Conservation (phyloP, 176 grass and related monocot genomes). For the Carex parvula region DNA sequence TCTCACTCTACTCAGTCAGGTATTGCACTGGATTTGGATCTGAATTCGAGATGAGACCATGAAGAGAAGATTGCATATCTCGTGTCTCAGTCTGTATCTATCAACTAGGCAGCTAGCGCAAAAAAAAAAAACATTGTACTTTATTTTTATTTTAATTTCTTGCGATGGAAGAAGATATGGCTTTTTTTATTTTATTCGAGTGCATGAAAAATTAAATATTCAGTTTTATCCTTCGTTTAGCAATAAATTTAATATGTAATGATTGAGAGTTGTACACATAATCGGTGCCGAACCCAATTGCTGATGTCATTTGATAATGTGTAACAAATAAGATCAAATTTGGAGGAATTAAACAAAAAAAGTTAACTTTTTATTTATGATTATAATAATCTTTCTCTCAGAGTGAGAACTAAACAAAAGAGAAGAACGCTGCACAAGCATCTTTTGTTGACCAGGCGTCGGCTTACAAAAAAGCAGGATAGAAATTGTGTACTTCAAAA, state of each 20-base stretch:
- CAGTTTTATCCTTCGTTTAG: too few relatives aligned
- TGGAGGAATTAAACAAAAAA: background rate
- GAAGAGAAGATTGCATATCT: background rate
- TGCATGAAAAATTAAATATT: too few relatives aligned
- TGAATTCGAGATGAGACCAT: background rate
- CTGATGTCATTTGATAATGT: background rate
- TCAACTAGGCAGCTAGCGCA: background rate
- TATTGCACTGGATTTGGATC: too few relatives aligned
- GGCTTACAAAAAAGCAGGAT: background rate
- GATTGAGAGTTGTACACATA: background rate
- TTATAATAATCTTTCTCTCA: background rate
- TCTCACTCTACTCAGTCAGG: too few relatives aligned
- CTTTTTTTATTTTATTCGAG: too few relatives aligned
- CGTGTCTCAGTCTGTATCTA: background rate
- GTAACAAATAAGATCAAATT: background rate
- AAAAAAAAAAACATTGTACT: too few relatives aligned
- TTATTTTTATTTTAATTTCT: too few relatives aligned
- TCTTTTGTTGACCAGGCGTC: slow-evolving; percentile 9
- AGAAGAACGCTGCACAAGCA: background rate
- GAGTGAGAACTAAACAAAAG: background rate
- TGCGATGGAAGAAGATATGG: too few relatives aligned
- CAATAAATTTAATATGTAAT: too few relatives aligned
- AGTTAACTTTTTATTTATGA: background rate
- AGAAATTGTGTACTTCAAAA: background rate
- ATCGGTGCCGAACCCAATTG: background rate